Evolutionary conservation across 306 rosid species (phyloP).

Genomic region (barrel medic (Medicago truncatula)): DNA sequence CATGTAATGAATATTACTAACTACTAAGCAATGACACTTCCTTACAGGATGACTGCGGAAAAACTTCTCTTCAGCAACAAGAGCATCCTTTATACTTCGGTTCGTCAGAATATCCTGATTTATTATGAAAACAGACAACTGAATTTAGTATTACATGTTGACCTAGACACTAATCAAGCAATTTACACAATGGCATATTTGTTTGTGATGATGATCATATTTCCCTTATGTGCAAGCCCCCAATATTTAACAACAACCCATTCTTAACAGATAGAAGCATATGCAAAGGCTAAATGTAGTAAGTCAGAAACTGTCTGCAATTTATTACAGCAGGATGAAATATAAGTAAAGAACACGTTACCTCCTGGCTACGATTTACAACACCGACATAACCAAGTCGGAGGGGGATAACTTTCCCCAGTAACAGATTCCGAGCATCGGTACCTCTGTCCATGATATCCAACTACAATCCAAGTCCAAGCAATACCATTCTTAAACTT

Average conservation of each 20-base stretch:
- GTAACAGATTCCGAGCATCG: constrained; percentile 91
- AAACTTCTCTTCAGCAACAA: constrained; percentile 86
- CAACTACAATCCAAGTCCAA: constrained; percentile 57
- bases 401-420: constrained; percentile 89
- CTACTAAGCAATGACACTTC: constrained; percentile 37
- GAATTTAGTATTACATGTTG: constrained; percentile 44
- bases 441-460: constrained; percentile 99
- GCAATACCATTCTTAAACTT: constrained; percentile 21
- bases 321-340: constrained; percentile 5
- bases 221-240: not conserved
- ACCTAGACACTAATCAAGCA: constrained; percentile 40
- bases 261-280: constrained; percentile 23
- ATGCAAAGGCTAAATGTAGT: constrained; percentile 6
- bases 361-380: constrained; percentile 97
- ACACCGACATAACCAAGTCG: constrained; percentile 96
- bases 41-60: constrained; percentile 89
- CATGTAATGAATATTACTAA: constrained; percentile 24
- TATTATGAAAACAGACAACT: constrained; percentile 37
- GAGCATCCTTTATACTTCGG: constrained; percentile 92
- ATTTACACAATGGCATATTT: constrained; percentile 20
- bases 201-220: not conserved
- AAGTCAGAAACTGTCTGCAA: constrained; percentile 18
- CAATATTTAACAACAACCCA: constrained; percentile 1
- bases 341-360: constrained; percentile 40
- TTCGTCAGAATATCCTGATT: constrained; percentile 78